Base-by-base conservation (phyloP, 257 asterid species). In the Schizonepeta tenuifolia region DNA sequence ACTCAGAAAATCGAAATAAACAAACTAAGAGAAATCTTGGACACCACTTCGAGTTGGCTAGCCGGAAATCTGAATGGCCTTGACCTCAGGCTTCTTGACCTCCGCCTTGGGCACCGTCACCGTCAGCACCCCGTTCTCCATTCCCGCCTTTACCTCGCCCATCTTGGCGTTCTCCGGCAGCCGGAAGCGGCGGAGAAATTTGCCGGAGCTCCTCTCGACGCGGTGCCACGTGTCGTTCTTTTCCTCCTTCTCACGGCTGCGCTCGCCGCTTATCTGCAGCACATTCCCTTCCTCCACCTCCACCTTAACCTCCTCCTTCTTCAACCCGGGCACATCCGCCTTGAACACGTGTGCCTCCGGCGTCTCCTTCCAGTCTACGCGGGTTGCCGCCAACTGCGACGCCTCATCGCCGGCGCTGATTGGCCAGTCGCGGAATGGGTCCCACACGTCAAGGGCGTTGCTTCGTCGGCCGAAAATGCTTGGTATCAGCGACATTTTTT, bases 161-260 rank as follows among this genome's bases (percentile, higher is more conserved):
- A 47, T 5, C 71, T 47, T 66, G 6, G 71, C 71, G 3, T 66
- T 66, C 59, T 66, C 71, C 71, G 71, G 71, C 6, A 66, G 59
- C 7, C 71, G 59, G 59, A 66, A 66, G 46, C 59, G 71, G 28
- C 71, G 46, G 31, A 66, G 46, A 59, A 66, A 66, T 24, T 66
- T 66, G 12, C 71, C 71, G 44, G 71, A 66, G 59, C 71, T 66
- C 71, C 71, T 41, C 81, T 76, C 84, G 43, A 81, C 18, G 22
- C 82, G 83, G 70, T 74, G 80, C 83, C 85, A 81, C 9, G 67
- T 81, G 61, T 81, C 85, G 71, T 58, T 75, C 80, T 74, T 78
- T 71, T 78, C 82, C 62, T 77, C 85, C 69, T 74, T 67, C 57
- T 81, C 83, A 2, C 67, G 67, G 76, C 66, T 81, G 44, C 80